Percentiles rank a stretch among this genome's conserved stretches.
phyloP scores from a whole-genome alignment of 257 asterid species.

The Thymus quinquecostatus region DNA sequence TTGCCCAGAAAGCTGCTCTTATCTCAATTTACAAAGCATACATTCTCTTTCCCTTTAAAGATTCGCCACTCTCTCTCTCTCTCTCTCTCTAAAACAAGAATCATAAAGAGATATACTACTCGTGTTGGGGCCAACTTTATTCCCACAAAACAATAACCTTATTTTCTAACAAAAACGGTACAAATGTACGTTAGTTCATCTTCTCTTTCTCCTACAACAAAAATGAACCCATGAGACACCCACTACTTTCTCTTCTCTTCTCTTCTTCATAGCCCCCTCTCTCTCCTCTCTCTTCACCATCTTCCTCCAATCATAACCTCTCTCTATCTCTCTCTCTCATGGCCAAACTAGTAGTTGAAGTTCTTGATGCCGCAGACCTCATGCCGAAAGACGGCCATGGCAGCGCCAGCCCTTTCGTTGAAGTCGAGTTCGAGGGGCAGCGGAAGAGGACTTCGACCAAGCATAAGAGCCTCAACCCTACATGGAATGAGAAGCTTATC shows the following conservation, averaged over 20 bases:
- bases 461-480: constrained; percentile 73
- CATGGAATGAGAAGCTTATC: constrained; percentile 77
- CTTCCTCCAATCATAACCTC: constrained; percentile 18
- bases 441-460: constrained; percentile 62
- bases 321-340: constrained; percentile 31
- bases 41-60: constrained; percentile 29
- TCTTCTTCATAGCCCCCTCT: constrained; percentile 27
- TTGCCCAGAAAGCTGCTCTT: constrained; percentile 16
- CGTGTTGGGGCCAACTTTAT: constrained; percentile 30
- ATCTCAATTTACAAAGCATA: constrained; percentile 23
- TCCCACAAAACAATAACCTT: constrained; percentile 24
- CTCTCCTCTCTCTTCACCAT: constrained; percentile 24
- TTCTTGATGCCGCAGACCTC: constrained; percentile 78
- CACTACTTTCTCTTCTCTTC: constrained; percentile 29
- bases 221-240: constrained; percentile 9
- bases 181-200: constrained; percentile 32
- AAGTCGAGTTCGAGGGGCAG: constrained; percentile 73
- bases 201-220: constrained; percentile 31
- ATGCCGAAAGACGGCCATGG: constrained; percentile 95
- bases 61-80: constrained; percentile 9
- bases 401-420: constrained; percentile 78
- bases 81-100: neutral
- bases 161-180: constrained; percentile 21
- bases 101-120: constrained; percentile 29
- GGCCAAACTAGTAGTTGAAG: constrained; percentile 71